A percentile compares a stretch with the other conserved stretches of the same genome.
These are phyloP conservation scores for Kluyveromyces nonfermentans DNA, from an alignment of 805 yeast genomes.

Conservation along the genomic window DNA sequence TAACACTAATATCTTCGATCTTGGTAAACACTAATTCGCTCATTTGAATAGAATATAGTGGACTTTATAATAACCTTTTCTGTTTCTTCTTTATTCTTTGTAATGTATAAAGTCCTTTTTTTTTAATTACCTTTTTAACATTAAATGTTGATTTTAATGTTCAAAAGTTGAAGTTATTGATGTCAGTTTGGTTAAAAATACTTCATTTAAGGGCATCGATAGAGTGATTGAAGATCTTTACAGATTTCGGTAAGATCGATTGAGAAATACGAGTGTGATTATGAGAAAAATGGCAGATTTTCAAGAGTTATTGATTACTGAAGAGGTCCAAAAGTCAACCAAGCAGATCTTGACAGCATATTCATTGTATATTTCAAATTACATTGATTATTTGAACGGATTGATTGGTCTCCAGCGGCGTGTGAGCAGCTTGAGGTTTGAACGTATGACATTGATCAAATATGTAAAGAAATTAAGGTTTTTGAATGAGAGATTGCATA, in stretches of 20 bases:
- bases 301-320: constrained; percentile 4
- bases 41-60: too few relatives aligned
- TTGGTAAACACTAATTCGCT: constrained; percentile 9
- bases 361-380: constrained; percentile 20
- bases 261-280: too few relatives aligned
- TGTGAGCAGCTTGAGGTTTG: constrained; percentile 24
- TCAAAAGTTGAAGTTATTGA: background rate
- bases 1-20: constrained; percentile 11
- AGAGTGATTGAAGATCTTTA: too few relatives aligned
- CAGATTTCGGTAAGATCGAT: too few relatives aligned
- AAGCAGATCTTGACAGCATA: constrained; percentile 9
- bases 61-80: background rate
- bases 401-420: constrained; percentile 25
- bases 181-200: too few relatives aligned
- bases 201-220: too few relatives aligned
- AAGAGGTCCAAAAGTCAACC: constrained; percentile 7
- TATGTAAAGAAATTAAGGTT: constrained; percentile 29
- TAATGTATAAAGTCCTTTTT: background rate
- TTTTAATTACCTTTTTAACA: background rate
- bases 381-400: constrained; percentile 25
- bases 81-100: background rate
- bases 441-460: constrained; percentile 27
- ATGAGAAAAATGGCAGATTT: constrained; percentile 1
- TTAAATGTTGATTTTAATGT: background rate
- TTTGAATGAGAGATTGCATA: constrained; percentile 20